Evolutionary conservation across 768 basidiomycete genomes (phyloP), one percentile per base, ranked within the genome.

Genomic region (Rhodosporidiobolus sp.): DNA sequence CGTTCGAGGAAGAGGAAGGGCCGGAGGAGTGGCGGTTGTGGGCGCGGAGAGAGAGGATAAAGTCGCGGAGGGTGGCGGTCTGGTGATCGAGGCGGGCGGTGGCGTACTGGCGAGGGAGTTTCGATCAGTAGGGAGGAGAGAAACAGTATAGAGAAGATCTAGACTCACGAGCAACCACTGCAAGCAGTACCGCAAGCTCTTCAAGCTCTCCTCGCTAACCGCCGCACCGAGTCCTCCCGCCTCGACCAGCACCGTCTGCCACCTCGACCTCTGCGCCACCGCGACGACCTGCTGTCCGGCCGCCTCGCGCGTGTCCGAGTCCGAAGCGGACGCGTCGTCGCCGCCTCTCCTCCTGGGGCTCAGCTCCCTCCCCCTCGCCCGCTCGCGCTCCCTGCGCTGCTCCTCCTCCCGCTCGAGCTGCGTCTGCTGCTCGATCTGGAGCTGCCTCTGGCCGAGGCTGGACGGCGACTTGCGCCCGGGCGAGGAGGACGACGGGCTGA

Each of bases 191-290:
- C 88, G 88, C 52, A 95, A 81, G 64, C 90, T 84, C 66, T 90
- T 84, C 89, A 95, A 90, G 78, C 88, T 92, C 80, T 94, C 93
- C 73, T 94, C 92, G 80, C 91, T 92, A 45, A 94, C 84, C 14
- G 93, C 92, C 0, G 90, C 91, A 68, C 91, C 86, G 46, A 95
- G 84, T 0, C 92, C 92, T 35, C 78, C 78, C 14, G 91, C 92
- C 81, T 94, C 92, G 32, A 89, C 83, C 52, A 94, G 82, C 35
- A 94, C 86, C 0, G 89, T 86, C 76, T 93, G 91, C 92, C 90
- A 92, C 53, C 90, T 84, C 80, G 89, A 89, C n/a, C 91, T 55
- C 50, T 49, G 65, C 38, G 30, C 53, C 7, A 52, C 57, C 2
- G 63, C 57, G 17, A 65, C 66, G 38, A 70, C 63, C 54, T 73